These are phyloP conservation scores for Halophytophthora polymorphica DNA, from an alignment of 352 stramenopile species.

Conservation along the genomic window DNA sequence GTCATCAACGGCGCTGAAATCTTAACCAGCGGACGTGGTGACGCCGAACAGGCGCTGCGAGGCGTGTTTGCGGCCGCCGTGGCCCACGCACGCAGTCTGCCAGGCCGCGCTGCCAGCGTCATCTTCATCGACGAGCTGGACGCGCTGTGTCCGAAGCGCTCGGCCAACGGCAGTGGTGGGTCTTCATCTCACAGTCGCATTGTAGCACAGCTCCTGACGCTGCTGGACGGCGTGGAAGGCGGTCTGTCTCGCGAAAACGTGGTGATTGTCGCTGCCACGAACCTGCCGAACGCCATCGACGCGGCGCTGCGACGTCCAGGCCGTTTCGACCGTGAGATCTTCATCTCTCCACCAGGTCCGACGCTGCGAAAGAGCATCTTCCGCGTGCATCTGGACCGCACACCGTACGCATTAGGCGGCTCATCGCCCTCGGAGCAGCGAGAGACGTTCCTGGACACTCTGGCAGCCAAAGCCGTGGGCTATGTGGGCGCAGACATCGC, in stretches of 20 bases:
- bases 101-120: slow-evolving; percentile 35
- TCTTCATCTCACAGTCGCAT: slow-evolving; percentile 66
- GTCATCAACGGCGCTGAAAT: slow-evolving; percentile 84
- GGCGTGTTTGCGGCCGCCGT: slow-evolving; percentile 49
- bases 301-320: slow-evolving; percentile 69
- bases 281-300: slow-evolving; percentile 92
- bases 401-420: slow-evolving; percentile 33
- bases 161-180: slow-evolving; percentile 35
- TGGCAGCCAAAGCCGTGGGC: slow-evolving; percentile 55
- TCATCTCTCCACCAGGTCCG: slow-evolving; percentile 44
- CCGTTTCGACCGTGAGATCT: slow-evolving; percentile 81
- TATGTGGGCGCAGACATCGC: slow-evolving; percentile 85
- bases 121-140: slow-evolving; percentile 98
- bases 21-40: slow-evolving; percentile 65
- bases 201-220: slow-evolving; percentile 93
- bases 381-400: slow-evolving; percentile 40
- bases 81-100: slow-evolving; percentile 23
- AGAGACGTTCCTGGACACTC: slow-evolving; percentile 27
- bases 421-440: slow-evolving; percentile 12
- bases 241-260: slow-evolving; percentile 68
- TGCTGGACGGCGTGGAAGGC: slow-evolving; percentile 91
- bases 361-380: slow-evolving; percentile 62
- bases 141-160: slow-evolving; percentile 91
- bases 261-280: slow-evolving; percentile 93
- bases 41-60: slow-evolving; percentile 65